phyloP scores from a whole-genome alignment of 106 monocot genomes.

The Acorus calamus region DNA sequence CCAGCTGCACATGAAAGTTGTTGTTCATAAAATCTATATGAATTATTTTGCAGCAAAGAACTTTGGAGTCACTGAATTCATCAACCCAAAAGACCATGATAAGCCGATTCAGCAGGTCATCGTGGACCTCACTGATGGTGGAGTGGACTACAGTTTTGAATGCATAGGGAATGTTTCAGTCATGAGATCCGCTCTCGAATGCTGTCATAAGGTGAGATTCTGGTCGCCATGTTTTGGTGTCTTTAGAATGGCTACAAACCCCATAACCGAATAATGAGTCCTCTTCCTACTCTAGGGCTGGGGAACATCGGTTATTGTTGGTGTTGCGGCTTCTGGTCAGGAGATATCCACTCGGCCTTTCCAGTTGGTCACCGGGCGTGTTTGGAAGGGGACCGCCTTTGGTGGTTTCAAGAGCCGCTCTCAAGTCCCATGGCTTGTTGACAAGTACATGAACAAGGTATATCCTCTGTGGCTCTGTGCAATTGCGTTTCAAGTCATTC shows the following conservation, averaged over 20 bases:
- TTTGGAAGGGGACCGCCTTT: slow-evolving; percentile 98
- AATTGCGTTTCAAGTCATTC: neutral
- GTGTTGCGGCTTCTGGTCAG: slow-evolving; percentile 94
- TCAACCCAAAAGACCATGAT: slow-evolving; percentile 91
- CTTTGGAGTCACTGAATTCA: slow-evolving; percentile 87
- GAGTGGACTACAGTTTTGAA: slow-evolving; percentile 98
- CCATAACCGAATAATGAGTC: no score
- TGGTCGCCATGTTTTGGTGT: neutral
- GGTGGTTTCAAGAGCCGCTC: slow-evolving; percentile 99
- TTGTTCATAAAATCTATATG: neutral
- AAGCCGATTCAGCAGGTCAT: slow-evolving; percentile 96
- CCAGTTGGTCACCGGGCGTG: slow-evolving; percentile 98
- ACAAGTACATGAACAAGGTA: slow-evolving; percentile 97
- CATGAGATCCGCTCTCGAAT: slow-evolving; percentile 93
- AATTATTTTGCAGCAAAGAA: slow-evolving; percentile 62
- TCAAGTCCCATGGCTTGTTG: slow-evolving; percentile 95
- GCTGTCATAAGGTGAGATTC: slow-evolving; percentile 83
- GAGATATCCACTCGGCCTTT: slow-evolving; percentile 93
- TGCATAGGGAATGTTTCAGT: slow-evolving; percentile 96
- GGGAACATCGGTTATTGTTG: slow-evolving; percentile 98
- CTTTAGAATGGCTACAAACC: neutral
- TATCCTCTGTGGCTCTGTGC: neutral
- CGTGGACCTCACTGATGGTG: slow-evolving; percentile 91
- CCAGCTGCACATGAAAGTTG: no score
- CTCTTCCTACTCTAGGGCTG: slow-evolving; percentile 48